Evolutionary conservation across 352 stramenopile species (phyloP).

Genomic region (Saprolegnia parasitica): DNA sequence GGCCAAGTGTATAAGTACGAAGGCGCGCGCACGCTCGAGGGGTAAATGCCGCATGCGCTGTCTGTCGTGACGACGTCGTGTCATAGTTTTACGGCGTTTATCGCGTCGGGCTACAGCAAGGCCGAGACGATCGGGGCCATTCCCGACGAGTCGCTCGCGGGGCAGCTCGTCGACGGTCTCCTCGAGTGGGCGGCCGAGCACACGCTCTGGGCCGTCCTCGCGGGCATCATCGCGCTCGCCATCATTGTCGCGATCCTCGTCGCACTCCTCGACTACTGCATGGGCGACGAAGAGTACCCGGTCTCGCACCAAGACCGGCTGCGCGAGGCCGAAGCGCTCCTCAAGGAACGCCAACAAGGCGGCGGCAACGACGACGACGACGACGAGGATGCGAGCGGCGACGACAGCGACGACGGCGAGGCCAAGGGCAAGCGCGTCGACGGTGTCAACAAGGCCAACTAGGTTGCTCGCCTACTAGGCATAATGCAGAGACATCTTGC

Average conservation of each 20-base stretch:
- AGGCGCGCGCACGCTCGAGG: constrained; percentile 56
- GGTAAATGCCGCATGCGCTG: constrained; percentile 33
- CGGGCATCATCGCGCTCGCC: constrained; percentile 50
- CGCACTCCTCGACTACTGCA: constrained; percentile 65
- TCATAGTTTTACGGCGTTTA: constrained; percentile 49
- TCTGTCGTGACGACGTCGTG: not conserved
- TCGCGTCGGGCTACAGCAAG: constrained; percentile 52
- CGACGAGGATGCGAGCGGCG: not conserved
- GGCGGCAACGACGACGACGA: not conserved
- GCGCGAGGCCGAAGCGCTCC: constrained; percentile 16
- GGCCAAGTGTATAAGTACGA: constrained; percentile 77
- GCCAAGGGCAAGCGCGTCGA: constrained; percentile 25
- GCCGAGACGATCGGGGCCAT: constrained; percentile 52
- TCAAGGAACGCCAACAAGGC: constrained; percentile 13
- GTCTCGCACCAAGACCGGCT: constrained; percentile 38
- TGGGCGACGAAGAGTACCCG: constrained; percentile 57
- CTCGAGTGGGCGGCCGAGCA: constrained; percentile 68
- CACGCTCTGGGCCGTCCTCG: constrained; percentile 57
- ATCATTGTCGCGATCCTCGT: constrained; percentile 65
- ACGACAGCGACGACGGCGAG: not conserved
- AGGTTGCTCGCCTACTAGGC: not conserved
- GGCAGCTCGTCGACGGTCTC: constrained; percentile 51
- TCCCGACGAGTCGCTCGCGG: constrained; percentile 57
- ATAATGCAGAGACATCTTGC: not conserved
- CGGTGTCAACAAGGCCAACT: constrained; percentile 27